These are phyloP conservation scores for Fistulifera solaris DNA, from an alignment of 108 stramenopile species.

Conservation along the genomic window DNA sequence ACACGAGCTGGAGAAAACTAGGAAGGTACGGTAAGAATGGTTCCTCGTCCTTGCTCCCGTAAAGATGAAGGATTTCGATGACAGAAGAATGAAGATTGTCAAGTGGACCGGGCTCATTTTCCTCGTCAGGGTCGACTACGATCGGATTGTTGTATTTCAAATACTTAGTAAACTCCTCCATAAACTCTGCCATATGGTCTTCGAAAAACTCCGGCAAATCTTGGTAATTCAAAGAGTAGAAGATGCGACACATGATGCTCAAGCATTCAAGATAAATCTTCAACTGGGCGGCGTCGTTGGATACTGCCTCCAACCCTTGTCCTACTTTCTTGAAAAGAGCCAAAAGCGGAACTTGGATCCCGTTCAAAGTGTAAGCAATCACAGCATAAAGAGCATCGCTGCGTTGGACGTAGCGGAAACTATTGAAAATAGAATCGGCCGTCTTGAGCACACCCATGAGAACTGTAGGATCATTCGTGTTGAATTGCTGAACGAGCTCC, in stretches of 20 bases:
- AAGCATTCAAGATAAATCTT: conserved; percentile 58
- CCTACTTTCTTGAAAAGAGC: conserved; percentile 53
- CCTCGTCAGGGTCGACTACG: conserved; percentile 77
- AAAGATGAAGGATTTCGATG: conserved; percentile 87
- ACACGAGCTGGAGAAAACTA: conserved; percentile 77
- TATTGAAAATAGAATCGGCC: conserved; percentile 90
- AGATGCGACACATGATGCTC: conserved; percentile 84
- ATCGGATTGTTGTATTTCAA: conserved; percentile 78
- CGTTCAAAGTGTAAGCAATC: conserved; percentile 75
- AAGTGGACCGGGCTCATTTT: conserved; percentile 73
- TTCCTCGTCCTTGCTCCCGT: conserved; percentile 95
- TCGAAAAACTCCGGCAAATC: conserved; percentile 98
- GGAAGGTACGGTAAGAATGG: conserved; percentile 72
- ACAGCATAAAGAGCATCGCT: conserved; percentile 74
- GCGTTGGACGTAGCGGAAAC: conserved; percentile 86
- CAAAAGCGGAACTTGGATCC: conserved; percentile 76
- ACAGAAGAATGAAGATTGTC: conserved; percentile 87
- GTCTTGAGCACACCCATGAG: conserved; percentile 91
- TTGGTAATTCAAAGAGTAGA: conserved; percentile 93
- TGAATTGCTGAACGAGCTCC: conserved; percentile 72
- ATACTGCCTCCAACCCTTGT: conserved; percentile 34
- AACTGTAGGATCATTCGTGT: conserved; percentile 55
- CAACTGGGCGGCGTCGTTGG: conserved; percentile 35
- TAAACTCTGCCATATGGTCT: conserved; percentile 92
- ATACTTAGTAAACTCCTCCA: conserved; percentile 82